phyloP scores from a whole-genome alignment of 768 basidiomycete species.

The Kondoa subrosea region DNA sequence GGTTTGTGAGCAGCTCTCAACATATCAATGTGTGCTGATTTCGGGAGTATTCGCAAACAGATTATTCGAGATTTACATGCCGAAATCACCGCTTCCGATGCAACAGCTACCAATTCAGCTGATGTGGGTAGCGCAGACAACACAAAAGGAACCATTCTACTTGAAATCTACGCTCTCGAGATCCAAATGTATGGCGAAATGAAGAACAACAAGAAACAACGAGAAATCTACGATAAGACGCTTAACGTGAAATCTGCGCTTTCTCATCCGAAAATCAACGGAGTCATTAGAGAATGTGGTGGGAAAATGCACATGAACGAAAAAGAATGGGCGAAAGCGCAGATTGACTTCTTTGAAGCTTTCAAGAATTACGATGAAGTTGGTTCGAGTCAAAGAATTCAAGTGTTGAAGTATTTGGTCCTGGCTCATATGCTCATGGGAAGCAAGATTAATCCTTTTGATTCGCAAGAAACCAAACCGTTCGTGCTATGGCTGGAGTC shows the following conservation, averaged over 20 bases:
- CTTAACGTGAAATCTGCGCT: constrained; percentile 86
- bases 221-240: constrained; percentile 96
- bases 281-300: constrained; percentile 95
- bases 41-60: background rate
- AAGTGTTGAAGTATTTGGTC: constrained; percentile 95
- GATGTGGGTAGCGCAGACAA: constrained; percentile 74
- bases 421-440: constrained; percentile 96
- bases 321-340: constrained; percentile 88
- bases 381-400: constrained; percentile 86
- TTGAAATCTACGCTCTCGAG: constrained; percentile 94
- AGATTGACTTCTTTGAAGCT: constrained; percentile 96
- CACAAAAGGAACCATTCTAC: constrained; percentile 67
- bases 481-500: constrained; percentile 31
- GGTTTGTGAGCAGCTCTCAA: constrained; percentile 36
- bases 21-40: background rate
- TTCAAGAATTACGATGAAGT: constrained; percentile 98
- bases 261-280: constrained; percentile 95
- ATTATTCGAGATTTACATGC: constrained; percentile 23
- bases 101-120: constrained; percentile 24
- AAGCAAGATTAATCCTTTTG: constrained; percentile 96
- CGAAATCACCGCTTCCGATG: constrained; percentile 53
- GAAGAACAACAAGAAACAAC: constrained; percentile 86
- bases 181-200: constrained; percentile 99
- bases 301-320: constrained; percentile 99
- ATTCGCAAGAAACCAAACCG: constrained; percentile 98